phyloP scores from a whole-genome alignment of 352 stramenopile genomes.

The Phytophthora sojae region DNA sequence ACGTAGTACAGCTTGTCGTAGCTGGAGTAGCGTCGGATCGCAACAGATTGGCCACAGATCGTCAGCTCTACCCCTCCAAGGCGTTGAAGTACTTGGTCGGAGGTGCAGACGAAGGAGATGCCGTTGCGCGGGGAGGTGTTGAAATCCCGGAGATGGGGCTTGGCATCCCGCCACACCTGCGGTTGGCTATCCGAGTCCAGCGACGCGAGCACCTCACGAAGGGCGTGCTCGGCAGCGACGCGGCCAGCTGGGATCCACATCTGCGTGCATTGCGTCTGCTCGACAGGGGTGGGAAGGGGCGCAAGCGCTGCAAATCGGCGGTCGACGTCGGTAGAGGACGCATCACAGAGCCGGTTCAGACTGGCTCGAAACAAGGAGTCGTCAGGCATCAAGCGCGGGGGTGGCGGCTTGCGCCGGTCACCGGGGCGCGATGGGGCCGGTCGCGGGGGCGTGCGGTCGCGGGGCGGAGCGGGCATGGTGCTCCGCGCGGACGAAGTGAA shows the following conservation, averaged over 20 bases:
- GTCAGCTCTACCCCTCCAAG: background rate
- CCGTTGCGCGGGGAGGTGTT: background rate
- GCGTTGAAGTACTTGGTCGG: background rate
- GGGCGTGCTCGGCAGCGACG: background rate
- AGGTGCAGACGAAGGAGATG: conserved; percentile 7
- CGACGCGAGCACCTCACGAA: conserved; percentile 3
- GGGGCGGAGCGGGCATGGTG: no score
- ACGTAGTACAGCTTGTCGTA: conserved; percentile 15
- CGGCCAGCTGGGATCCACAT: conserved; percentile 7
- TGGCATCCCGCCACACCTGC: background rate
- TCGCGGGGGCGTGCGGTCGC: no score
- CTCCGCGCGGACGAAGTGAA: no score
- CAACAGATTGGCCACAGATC: conserved; percentile 1
- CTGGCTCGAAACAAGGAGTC: conserved; percentile 2
- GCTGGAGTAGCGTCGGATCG: conserved; percentile 8
- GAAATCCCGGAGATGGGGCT: conserved; percentile 1
- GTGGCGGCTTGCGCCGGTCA: background rate
- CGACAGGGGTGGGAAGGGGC: background rate
- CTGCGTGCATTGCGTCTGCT: background rate
- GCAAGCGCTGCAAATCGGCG: background rate
- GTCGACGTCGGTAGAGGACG: background rate
- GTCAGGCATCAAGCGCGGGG: background rate
- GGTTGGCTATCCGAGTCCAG: conserved; percentile 4
- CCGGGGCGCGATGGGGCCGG: no score
- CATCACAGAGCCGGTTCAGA: background rate